phyloP scores from a whole-genome alignment of 345 rosid genomes.

The Camelina laxa region DNA sequence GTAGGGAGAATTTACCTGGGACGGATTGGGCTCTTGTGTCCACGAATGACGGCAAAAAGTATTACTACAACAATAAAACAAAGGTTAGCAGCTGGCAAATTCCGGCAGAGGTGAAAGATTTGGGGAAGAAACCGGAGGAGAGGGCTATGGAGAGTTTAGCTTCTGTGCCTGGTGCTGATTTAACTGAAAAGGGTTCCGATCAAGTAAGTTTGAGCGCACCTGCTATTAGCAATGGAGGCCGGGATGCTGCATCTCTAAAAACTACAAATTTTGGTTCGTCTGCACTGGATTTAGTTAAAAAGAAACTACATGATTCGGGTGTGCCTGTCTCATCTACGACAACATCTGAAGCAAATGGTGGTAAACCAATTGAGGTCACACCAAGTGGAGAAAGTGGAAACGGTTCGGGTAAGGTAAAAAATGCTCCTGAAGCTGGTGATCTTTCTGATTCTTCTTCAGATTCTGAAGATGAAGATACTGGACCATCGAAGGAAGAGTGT shows the following conservation, averaged over 20 bases:
- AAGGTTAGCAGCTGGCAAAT: conserved; percentile 99
- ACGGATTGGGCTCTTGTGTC: conserved; percentile 90
- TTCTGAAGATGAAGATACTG: conserved; percentile 87
- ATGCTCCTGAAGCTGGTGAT: conserved; percentile 68
- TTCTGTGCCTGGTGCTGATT: conserved; percentile 49
- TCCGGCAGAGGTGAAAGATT: conserved; percentile 79
- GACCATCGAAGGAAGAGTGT: conserved; percentile 88
- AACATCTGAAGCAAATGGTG: conserved; percentile 67
- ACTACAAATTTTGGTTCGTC: conserved; percentile 64
- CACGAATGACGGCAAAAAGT: conserved; percentile 87
- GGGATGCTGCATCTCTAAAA: conserved; percentile 74
- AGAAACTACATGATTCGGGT: conserved; percentile 89
- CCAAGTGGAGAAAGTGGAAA: conserved; percentile 69
- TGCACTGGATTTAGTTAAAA: conserved; percentile 89
- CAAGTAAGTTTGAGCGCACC: conserved; percentile 73
- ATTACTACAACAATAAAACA: conserved; percentile 88
- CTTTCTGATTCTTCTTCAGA: conserved; percentile 88
- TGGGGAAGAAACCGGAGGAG: conserved; percentile 69
- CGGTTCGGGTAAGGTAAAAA: conserved; percentile 69
- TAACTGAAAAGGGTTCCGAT: conserved; percentile 61
- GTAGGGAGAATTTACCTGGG: conserved; percentile 81
- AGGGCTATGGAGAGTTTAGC: conserved; percentile 51
- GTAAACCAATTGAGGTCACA: conserved; percentile 61
- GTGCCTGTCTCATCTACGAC: conserved; percentile 60
- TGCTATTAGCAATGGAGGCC: conserved; percentile 81